Base-by-base conservation (phyloP, 768 basidiomycete species). In the Suillus ampliporus region DNA sequence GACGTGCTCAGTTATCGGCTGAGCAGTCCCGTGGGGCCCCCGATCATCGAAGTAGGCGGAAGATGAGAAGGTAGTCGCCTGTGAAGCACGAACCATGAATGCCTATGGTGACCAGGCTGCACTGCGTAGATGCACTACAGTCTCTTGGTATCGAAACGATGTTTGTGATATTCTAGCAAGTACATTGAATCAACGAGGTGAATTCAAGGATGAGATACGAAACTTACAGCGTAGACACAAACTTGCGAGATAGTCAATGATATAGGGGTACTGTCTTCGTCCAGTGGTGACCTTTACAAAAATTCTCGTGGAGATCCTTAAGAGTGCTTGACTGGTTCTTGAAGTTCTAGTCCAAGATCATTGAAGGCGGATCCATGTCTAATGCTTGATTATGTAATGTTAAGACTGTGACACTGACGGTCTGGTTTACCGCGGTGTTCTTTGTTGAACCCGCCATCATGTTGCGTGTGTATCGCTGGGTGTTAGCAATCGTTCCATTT, bases 1-100 rank as follows among this genome's bases (percentile, higher is more conserved):
- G 35, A 93, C 85, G 31, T 84, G 82, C 73, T 93, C 89, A n/a
- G 89, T 87, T 63, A 93, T 90, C 48, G 91, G 91, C 68, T 91
- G 85, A 10, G 92, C 89, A 52, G 83, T 84, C 1, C 90, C 91
- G 71, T 89, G 81, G 10, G 74, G 63, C 3, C 91, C 91, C 61
- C 91, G 84, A 71, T 93, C 91, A 65, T 86, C 85, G 70, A 94
- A 94, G 77, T 91, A 92, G 3, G 89, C 77, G 13, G 86, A 81
- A 28, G 88, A 81, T 0, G 92, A 93, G 76, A 93, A 93, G 1
- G 91, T 90, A 14, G 75, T 76, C 6, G 78, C 68, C 61, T 80
- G 79, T 19, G 74, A 66, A 13, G 64, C 66, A 38, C 79, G 76
- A 59, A 80, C 80, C 79, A 80, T 80, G 21, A 3, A 40, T 40